Evolutionary conservation across 805 yeast species (phyloP).

Genomic region (Candida tibetensis): DNA sequence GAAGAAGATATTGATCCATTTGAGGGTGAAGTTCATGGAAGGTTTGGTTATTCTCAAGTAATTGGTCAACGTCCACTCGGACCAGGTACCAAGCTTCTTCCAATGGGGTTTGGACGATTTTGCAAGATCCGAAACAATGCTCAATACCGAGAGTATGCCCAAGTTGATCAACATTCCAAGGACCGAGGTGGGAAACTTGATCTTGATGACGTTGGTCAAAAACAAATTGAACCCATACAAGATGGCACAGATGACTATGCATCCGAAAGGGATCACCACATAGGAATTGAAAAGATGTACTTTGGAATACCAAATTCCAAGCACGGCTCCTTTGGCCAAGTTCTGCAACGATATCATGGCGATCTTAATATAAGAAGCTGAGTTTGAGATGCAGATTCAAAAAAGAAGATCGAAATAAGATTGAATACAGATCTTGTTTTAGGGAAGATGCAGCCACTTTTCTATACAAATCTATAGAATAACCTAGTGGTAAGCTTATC

Average conservation of each 20-base stretch:
- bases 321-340: slow-evolving; percentile 16
- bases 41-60: slow-evolving; percentile 47
- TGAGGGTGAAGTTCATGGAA: slow-evolving; percentile 64
- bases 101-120: not conserved
- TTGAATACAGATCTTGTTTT: no score
- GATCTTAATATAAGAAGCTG: no score
- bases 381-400: no score
- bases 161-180: slow-evolving; percentile 64
- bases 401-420: no score
- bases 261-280: slow-evolving; percentile 48
- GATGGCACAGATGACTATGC: slow-evolving; percentile 40
- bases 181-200: slow-evolving; percentile 69
- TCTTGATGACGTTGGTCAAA: slow-evolving; percentile 40
- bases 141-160: slow-evolving; percentile 39
- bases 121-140: slow-evolving; percentile 18
- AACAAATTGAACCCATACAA: slow-evolving; percentile 55
- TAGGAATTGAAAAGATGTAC: slow-evolving; percentile 42
- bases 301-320: slow-evolving; percentile 33
- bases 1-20: slow-evolving; percentile 79
- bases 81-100: slow-evolving; percentile 16
- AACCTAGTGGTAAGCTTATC: no score
- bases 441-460: no score
- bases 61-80: slow-evolving; percentile 22
- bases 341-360: not conserved
- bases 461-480: no score